Conservation (phyloP, 371 early-diverging fungal genomes). For the Chytridium lagenaria region DNA sequence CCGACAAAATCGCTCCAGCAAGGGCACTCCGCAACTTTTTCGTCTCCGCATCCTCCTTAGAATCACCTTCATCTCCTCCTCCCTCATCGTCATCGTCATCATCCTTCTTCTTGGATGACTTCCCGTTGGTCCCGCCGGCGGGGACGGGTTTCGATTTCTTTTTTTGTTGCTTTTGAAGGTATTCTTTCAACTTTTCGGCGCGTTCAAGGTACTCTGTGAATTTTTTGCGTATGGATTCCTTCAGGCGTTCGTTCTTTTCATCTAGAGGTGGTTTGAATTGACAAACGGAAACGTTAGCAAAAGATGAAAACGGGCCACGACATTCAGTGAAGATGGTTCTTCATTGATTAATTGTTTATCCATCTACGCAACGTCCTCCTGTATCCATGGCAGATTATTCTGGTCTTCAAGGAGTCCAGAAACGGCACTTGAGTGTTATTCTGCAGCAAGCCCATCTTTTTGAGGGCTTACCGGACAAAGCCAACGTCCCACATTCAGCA, state of each 20-base stretch:
- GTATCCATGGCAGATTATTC: too few relatives aligned
- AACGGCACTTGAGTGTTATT: too few relatives aligned
- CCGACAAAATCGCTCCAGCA: constrained; percentile 87
- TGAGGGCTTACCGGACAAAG: too few relatives aligned
- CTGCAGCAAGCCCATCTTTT: too few relatives aligned
- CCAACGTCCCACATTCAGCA: too few relatives aligned
- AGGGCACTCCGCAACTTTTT: constrained; percentile 86
- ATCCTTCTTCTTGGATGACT: constrained; percentile 22
- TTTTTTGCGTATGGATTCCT: constrained; percentile 88
- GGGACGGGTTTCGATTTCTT: constrained; percentile 66
- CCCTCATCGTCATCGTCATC: constrained; percentile 45
- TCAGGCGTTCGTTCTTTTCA: constrained; percentile 89
- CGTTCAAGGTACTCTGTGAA: constrained; percentile 91
- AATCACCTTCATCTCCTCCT: constrained; percentile 65
- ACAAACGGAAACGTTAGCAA: constrained; percentile 1
- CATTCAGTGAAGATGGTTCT: too few relatives aligned
- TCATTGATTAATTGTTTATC: too few relatives aligned
- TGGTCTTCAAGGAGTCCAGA: too few relatives aligned
- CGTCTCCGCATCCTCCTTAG: constrained; percentile 83
- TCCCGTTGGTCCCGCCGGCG: constrained; percentile 22
- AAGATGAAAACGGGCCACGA: not conserved
- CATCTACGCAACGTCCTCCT: too few relatives aligned
- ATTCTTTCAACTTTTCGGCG: constrained; percentile 92
- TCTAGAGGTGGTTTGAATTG: constrained; percentile 60
- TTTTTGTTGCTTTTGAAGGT: constrained; percentile 72